A percentile compares a stretch with the other conserved stretches of the same genome.
Conservation (phyloP, 441 rosid genomes). For the Adansonia grandidieri region DNA sequence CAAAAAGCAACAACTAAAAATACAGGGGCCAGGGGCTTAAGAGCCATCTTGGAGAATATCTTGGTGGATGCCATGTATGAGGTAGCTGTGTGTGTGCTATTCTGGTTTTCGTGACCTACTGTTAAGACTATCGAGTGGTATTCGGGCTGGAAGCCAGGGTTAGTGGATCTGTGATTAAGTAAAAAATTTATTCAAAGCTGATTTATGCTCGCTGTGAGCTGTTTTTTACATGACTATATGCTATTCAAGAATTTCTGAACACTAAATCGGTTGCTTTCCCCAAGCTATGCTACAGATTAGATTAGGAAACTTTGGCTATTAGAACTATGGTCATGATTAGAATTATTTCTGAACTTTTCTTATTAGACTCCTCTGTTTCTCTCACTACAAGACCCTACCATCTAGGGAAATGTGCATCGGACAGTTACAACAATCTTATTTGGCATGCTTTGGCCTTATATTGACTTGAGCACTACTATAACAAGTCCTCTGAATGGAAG, state of each 20-base stretch:
- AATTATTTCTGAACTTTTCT: background rate
- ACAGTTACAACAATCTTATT: background rate
- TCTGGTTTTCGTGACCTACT: background rate
- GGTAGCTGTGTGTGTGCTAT: constrained; percentile 48
- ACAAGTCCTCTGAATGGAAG: background rate
- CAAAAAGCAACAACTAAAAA: constrained; percentile 83
- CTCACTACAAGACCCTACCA: background rate
- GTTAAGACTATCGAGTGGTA: background rate
- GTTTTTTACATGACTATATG: background rate
- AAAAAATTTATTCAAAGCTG: background rate
- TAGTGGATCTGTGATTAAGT: background rate
- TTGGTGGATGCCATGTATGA: constrained; percentile 98
- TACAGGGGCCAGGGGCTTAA: constrained; percentile 92
- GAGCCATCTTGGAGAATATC: constrained; percentile 81
- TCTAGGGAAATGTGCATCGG: background rate
- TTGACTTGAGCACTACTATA: background rate
- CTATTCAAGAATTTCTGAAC: background rate
- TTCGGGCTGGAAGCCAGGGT: background rate
- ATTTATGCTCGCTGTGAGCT: background rate
- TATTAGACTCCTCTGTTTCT: background rate
- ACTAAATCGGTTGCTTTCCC: background rate
- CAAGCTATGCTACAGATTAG: background rate
- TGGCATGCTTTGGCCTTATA: background rate
- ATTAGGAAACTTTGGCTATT: background rate
- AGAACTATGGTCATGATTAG: background rate